Evolutionary conservation across 2,329 filamentous ascomycete genomes (phyloP).

Genomic region (Bipolaris zeicola): DNA sequence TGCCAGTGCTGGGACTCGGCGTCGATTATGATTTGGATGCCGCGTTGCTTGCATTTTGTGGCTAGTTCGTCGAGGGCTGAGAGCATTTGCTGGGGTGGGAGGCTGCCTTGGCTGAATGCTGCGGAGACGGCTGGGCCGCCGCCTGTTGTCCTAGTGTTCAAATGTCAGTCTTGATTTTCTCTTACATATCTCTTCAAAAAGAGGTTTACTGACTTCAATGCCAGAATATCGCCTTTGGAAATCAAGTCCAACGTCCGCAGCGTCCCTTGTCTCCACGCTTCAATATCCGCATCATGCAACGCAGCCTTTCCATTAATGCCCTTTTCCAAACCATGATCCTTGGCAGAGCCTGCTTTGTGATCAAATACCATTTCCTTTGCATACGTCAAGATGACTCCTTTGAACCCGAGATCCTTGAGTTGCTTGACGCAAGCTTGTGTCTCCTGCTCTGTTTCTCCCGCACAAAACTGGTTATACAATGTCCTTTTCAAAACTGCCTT

Average conservation of each 20-base stretch:
- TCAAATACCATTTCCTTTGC: conserved; percentile 68
- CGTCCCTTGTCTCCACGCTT: conserved; percentile 39
- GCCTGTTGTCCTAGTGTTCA: conserved; percentile 48
- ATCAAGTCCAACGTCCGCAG: conserved; percentile 39
- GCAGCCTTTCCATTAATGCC: conserved; percentile 4
- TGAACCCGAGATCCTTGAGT: conserved; percentile 74
- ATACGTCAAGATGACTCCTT: conserved; percentile 83
- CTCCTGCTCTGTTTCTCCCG: conserved; percentile 73
- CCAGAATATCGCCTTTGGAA: conserved; percentile 38
- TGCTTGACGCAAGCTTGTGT: conserved; percentile 67
- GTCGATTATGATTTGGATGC: conserved; percentile 54
- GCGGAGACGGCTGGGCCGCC: conserved; percentile 50
- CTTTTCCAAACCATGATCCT: conserved; percentile 22
- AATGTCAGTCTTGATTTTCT: conserved; percentile 14
- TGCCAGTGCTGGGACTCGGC: conserved; percentile 57
- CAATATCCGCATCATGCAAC: conserved; percentile 41
- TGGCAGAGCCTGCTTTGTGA: conserved; percentile 35
- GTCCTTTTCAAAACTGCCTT: conserved; percentile 75
- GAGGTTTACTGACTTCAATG: conserved; percentile 32
- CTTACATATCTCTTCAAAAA: not conserved
- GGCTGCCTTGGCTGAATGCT: conserved; percentile 44
- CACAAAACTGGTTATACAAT: conserved; percentile 90
- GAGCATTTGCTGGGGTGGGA: conserved; percentile 51
- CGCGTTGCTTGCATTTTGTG: conserved; percentile 46
- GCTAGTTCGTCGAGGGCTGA: conserved; percentile 52